Evolutionary conservation across 2,329 filamentous ascomycete genomes (phyloP), one percentile per base, ranked within the genome.

Genomic region (Alternaria atra): DNA sequence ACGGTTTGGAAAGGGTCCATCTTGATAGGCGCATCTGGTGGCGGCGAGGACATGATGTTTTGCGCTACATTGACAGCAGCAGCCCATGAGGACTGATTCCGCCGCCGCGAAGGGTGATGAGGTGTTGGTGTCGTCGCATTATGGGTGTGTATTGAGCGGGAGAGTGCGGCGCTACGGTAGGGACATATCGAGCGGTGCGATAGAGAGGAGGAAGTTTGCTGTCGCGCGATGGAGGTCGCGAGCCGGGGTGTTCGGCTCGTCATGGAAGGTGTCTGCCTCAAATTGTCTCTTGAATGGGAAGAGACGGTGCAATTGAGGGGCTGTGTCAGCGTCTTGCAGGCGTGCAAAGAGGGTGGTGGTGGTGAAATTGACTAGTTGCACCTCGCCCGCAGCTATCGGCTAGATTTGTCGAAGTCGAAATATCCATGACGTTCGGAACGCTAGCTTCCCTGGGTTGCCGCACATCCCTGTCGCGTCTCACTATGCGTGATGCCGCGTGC

Each of bases 1-100:
- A 98, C 94, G 34, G 92, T 91, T 64, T 92, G 88, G 73, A 98
- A 86, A 34, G 94, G 94, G 78, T 98, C 94, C 73, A 97, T 87
- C 63, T 89, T 87, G 81, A 97, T 88, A 60, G 89, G 87, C 64
- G 86, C 84, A 57, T 87, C 84, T 69, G 87, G 84, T 48, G 80
- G 76, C 63, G 90, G 84, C 44, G 87, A 87, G 68, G 85, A 86
- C 68, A 93, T 89, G 61, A 93, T 86, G 77, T 90, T 90, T 68
- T 91, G 87, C 43, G 87, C 86, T 39, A 85, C 85, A 46, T 84
- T 84, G 35, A 92, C 90, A 7, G 91, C 91, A 44, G 92, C 90
- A 2, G 89, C 90, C 86, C 91, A 92, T 51, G 89, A 88, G n/a
- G 90, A 93, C 64, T 85, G 82, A 55, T 81, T 77, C 64, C 82